Conservation (phyloP, 192 early-diverging fungal genomes). For the Jimgerdemannia flammicorona region DNA sequence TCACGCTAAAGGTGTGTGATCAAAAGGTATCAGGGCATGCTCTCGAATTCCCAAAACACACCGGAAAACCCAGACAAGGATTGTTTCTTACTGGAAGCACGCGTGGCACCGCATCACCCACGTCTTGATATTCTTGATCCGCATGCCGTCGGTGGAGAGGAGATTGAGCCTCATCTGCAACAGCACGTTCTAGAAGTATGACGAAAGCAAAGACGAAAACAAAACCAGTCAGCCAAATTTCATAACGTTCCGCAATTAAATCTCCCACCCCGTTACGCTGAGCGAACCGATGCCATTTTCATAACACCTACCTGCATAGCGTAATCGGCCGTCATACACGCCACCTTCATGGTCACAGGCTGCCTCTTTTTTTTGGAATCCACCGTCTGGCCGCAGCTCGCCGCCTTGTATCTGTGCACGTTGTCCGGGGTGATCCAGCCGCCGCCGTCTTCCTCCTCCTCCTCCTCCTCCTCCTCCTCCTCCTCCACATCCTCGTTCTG, state of each 20-base stretch:
- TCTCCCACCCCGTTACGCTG: not conserved
- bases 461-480: conserved; percentile 9
- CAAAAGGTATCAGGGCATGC: not conserved
- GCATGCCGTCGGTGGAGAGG: conserved; percentile 77
- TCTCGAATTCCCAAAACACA: not conserved
- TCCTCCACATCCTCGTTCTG: not conserved
- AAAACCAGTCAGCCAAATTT: too few species aligned
- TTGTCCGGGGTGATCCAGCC: conserved; percentile 95
- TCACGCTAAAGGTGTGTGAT: conserved; percentile 46
- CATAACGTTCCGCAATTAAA: not conserved
- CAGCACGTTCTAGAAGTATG: conserved; percentile 69
- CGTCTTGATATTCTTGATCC: conserved; percentile 73
- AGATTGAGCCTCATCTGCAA: conserved; percentile 90
- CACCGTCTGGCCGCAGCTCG: conserved; percentile 46
- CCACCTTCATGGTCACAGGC: conserved; percentile 58
- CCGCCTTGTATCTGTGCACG: conserved; percentile 65
- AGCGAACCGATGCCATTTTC: not conserved
- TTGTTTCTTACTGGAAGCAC: conserved; percentile 69
- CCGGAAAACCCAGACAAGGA: not conserved
- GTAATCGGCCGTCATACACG: conserved; percentile 89
- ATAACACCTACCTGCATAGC: conserved; percentile 73
- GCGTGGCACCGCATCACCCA: conserved; percentile 94
- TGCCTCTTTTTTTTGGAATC: conserved; percentile 26
- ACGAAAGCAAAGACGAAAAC: not conserved
- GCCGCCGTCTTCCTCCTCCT: conserved; percentile 55